These are phyloP conservation scores for Fomitopsis betulina DNA, from an alignment of 1,284 basidiomycete species.

Conservation along the genomic window DNA sequence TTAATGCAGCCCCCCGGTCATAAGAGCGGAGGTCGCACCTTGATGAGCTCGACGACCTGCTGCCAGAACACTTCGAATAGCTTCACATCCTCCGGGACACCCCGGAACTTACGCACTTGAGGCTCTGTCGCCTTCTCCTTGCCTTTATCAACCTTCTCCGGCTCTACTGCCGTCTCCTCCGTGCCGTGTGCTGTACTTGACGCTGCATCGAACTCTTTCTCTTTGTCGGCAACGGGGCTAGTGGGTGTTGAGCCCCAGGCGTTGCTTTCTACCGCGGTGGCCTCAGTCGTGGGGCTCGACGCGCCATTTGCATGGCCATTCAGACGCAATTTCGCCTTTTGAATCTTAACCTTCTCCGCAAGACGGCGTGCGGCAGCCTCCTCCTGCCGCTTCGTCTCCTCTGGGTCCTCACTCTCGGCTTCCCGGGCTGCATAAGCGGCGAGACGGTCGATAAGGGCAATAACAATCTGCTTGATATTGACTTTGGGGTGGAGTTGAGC, in stretches of 20 bases:
- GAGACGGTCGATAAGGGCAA: constrained; percentile 91
- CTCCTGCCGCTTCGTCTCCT: constrained; percentile 86
- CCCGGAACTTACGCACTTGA: constrained; percentile 77
- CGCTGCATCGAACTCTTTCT: constrained; percentile 13
- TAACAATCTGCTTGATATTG: constrained; percentile 96
- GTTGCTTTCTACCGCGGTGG: constrained; percentile 13
- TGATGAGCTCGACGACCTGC: constrained; percentile 95
- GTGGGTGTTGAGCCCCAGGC: constrained; percentile 30
- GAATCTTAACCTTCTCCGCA: constrained; percentile 79
- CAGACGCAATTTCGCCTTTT: constrained; percentile 56
- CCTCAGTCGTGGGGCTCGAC: constrained; percentile 17
- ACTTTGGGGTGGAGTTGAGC: constrained; percentile 94
- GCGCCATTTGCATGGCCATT: constrained; percentile 32
- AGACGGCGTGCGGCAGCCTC: constrained; percentile 84
- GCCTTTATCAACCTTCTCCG: constrained; percentile 42
- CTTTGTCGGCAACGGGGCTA: constrained; percentile 19
- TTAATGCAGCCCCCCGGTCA: background rate
- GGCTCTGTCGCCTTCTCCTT: constrained; percentile 39
- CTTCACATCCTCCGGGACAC: constrained; percentile 88
- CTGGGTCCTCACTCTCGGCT: constrained; percentile 89
- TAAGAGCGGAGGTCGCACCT: constrained; percentile 45
- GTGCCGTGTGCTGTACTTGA: constrained; percentile 5
- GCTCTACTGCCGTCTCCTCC: constrained; percentile 11
- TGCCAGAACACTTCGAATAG: constrained; percentile 98
- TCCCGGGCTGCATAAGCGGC: constrained; percentile 92